These are phyloP conservation scores for Rosa hybrid DNA, from an alignment of 331 rosid genomes.

Conservation along the genomic window DNA sequence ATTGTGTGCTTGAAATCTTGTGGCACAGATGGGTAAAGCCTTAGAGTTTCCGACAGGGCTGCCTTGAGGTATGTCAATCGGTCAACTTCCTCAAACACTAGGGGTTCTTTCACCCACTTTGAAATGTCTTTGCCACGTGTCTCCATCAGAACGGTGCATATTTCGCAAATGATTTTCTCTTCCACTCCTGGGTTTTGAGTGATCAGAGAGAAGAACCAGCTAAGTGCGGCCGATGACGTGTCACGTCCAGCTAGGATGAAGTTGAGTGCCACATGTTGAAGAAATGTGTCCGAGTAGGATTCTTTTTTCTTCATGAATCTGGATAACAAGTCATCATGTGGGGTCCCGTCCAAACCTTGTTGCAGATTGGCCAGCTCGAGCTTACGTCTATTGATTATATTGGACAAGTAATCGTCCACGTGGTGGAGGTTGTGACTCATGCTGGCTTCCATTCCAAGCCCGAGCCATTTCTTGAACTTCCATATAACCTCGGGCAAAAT, in stretches of 20 bases:
- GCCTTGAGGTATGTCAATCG: slow-evolving; percentile 67
- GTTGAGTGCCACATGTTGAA: slow-evolving; percentile 76
- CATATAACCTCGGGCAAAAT: slow-evolving; percentile 56
- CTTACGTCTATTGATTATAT: slow-evolving; percentile 60
- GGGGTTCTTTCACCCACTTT: slow-evolving; percentile 61
- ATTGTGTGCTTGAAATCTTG: slow-evolving; percentile 70
- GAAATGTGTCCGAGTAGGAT: slow-evolving; percentile 60
- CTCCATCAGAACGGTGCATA: slow-evolving; percentile 57
- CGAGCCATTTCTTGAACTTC: slow-evolving; percentile 67
- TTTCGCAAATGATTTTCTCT: slow-evolving; percentile 56
- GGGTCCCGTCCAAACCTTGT: slow-evolving; percentile 6
- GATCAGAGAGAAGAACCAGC: slow-evolving; percentile 84
- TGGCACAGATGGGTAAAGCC: slow-evolving; percentile 84
- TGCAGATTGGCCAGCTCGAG: slow-evolving; percentile 41
- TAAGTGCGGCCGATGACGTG: slow-evolving; percentile 78
- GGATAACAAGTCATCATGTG: slow-evolving; percentile 67
- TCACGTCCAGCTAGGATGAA: slow-evolving; percentile 92
- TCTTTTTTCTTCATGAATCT: slow-evolving; percentile 82
- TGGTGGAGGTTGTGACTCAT: slow-evolving; percentile 46
- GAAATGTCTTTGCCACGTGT: slow-evolving; percentile 55
- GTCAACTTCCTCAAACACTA: slow-evolving; percentile 74
- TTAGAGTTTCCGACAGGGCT: slow-evolving; percentile 66
- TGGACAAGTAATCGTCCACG: slow-evolving; percentile 45
- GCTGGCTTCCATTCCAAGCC: slow-evolving; percentile 68
- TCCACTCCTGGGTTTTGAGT: slow-evolving; percentile 46